phyloP scores from a whole-genome alignment of 352 stramenopile species.

The Blastocystis sp. region DNA sequence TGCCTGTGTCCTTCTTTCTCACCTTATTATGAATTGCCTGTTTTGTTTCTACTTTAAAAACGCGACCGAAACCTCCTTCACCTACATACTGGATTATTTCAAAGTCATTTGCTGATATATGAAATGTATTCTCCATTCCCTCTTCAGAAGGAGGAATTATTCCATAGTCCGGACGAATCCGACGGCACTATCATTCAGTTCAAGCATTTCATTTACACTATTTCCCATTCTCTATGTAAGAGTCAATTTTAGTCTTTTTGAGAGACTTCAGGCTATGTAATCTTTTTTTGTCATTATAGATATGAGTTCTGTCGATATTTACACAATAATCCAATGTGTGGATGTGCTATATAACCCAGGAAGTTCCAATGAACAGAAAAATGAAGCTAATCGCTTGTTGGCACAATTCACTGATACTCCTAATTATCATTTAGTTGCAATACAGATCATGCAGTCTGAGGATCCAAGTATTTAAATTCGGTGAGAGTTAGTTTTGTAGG shows the following conservation, averaged over 20 bases:
- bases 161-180: neutral
- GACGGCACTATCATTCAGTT: neutral
- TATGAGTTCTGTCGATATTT: neutral
- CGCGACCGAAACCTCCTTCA: constrained; percentile 74
- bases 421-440: neutral
- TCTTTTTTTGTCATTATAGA: neutral
- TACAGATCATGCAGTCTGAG: neutral
- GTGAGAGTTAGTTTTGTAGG: neutral
- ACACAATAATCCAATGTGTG: neutral
- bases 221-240: neutral
- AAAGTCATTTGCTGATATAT: constrained; percentile 13
- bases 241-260: neutral
- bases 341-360: neutral
- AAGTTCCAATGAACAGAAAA: neutral
- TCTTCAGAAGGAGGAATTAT: neutral
- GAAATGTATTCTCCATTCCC: neutral
- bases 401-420: neutral
- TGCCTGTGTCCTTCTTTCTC: constrained; percentile 70
- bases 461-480: neutral
- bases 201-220: neutral
- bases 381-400: neutral
- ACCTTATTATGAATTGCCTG: neutral
- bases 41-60: constrained; percentile 68
- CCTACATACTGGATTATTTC: neutral
- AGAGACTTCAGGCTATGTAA: neutral